Evolutionary conservation across 805 yeast species (phyloP).

Genomic region (Metschnikowia aberdeeniae): DNA sequence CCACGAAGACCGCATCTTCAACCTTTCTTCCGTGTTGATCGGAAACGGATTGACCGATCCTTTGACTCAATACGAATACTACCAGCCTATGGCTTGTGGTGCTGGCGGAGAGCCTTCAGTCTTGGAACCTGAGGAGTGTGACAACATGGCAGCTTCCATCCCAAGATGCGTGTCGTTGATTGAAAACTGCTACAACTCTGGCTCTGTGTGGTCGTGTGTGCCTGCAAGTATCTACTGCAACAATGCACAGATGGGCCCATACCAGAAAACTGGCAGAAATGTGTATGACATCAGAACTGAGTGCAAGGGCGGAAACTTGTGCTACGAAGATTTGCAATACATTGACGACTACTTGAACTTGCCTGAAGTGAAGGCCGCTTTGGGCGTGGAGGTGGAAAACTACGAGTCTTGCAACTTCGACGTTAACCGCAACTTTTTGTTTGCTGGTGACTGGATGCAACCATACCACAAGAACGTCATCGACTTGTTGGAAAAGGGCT

Average conservation of each 20-base stretch:
- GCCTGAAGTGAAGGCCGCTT: constrained; percentile 69
- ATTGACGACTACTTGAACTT: constrained; percentile 76
- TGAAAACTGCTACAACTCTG: constrained; percentile 70
- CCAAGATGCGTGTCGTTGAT: constrained; percentile 77
- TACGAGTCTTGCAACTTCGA: constrained; percentile 75
- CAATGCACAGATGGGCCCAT: constrained; percentile 63
- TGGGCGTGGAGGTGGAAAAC: constrained; percentile 85
- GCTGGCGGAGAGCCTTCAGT: constrained; percentile 79
- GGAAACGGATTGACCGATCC: constrained; percentile 95
- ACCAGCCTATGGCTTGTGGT: constrained; percentile 91
- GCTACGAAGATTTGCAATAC: constrained; percentile 76
- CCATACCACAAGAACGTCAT: constrained; percentile 79
- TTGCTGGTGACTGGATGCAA: constrained; percentile 89
- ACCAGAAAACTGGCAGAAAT: constrained; percentile 70
- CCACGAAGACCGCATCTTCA: constrained; percentile 38
- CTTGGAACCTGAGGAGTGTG: constrained; percentile 65
- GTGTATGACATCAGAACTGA: constrained; percentile 82
- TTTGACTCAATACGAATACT: constrained; percentile 36
- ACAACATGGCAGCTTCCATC: constrained; percentile 53
- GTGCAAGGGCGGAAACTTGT: constrained; percentile 66
- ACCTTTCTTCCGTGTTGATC: constrained; percentile 60
- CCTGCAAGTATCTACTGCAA: constrained; percentile 92
- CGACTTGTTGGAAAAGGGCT: constrained; percentile 52
- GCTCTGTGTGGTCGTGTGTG: constrained; percentile 78
- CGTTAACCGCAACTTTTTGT: constrained; percentile 72